phyloP scores from a whole-genome alignment of 2,329 filamentous ascomycete species.

The Cladosporium colombiae region DNA sequence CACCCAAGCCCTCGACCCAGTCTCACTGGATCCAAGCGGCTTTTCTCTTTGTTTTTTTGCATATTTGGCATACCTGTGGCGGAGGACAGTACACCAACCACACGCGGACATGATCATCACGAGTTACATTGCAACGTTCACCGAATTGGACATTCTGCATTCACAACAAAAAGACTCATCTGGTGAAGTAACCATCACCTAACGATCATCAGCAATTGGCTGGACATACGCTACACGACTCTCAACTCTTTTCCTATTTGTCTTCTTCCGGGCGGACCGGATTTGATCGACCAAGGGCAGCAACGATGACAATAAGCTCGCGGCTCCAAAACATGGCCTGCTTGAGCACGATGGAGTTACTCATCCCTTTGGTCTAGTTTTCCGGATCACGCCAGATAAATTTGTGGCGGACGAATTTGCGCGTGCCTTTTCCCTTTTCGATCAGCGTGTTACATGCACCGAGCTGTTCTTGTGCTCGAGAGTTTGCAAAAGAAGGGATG shows the following conservation, averaged over 20 bases:
- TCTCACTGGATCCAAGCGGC: neutral
- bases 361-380: conserved; percentile 10
- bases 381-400: neutral
- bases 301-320: conserved; percentile 23
- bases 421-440: neutral
- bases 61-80: conserved; percentile 9
- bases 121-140: neutral
- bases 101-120: conserved; percentile 1
- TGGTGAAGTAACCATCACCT: conserved; percentile 16
- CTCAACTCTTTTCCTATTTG: conserved; percentile 6
- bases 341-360: conserved; percentile 22
- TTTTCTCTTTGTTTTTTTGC: conserved; percentile 10
- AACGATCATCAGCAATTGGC: neutral
- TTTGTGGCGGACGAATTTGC: neutral
- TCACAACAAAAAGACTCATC: conserved; percentile 8
- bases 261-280: neutral
- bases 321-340: conserved; percentile 16
- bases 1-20: neutral
- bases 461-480: neutral
- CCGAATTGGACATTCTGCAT: conserved; percentile 6
- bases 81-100: conserved; percentile 19
- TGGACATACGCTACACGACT: conserved; percentile 15
- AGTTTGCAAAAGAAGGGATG: neutral
- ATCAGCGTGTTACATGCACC: neutral
- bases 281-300: conserved; percentile 14